Percentiles rank a stretch among this genome's conserved stretches.
Evolutionary conservation across 371 early-diverging fungal species (phyloP).

Genomic region (Vairimorpha apis): DNA sequence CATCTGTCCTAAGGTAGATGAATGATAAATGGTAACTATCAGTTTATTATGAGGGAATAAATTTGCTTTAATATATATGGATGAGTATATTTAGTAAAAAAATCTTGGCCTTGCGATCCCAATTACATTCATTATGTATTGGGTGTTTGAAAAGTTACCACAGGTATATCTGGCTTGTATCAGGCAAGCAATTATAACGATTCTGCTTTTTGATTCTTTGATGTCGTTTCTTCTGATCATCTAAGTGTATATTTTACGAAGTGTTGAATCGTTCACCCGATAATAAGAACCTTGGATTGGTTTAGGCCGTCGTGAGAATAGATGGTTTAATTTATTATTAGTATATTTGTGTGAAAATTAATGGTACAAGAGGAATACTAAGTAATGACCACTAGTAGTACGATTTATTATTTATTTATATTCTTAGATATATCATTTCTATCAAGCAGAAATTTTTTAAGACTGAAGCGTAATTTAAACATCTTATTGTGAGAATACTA

Average conservation of each 20-base stretch:
- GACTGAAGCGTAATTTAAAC: slow-evolving; percentile 64
- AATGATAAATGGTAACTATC: slow-evolving; percentile 36
- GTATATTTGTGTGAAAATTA: slow-evolving; percentile 65
- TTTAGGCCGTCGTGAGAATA: slow-evolving; percentile 70
- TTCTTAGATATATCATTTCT: slow-evolving; percentile 66
- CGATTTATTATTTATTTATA: slow-evolving; percentile 64
- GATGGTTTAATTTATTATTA: slow-evolving; percentile 69
- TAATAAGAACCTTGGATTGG: slow-evolving; percentile 69
- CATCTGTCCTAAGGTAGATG: slow-evolving; percentile 48
- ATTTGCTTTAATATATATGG: slow-evolving; percentile 65
- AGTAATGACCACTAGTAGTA: slow-evolving; percentile 66
- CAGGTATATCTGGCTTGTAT: slow-evolving; percentile 70
- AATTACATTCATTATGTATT: slow-evolving; percentile 65
- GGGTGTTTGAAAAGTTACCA: slow-evolving; percentile 70
- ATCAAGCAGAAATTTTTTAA: slow-evolving; percentile 66
- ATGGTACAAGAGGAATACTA: slow-evolving; percentile 67
- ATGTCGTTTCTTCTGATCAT: slow-evolving; percentile 70
- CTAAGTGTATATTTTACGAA: slow-evolving; percentile 67
- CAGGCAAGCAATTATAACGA: slow-evolving; percentile 68
- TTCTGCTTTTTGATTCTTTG: slow-evolving; percentile 70
- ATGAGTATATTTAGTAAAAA: slow-evolving; percentile 64
- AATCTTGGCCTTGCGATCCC: slow-evolving; percentile 68
- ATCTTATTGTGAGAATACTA: slow-evolving; percentile 24
- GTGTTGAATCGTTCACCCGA: slow-evolving; percentile 68
- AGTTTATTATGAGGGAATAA: slow-evolving; percentile 64